Evolutionary conservation across 1,284 basidiomycete genomes (phyloP), one percentile per base, ranked within the genome.

Genomic region (Ceratobasidium sp.): DNA sequence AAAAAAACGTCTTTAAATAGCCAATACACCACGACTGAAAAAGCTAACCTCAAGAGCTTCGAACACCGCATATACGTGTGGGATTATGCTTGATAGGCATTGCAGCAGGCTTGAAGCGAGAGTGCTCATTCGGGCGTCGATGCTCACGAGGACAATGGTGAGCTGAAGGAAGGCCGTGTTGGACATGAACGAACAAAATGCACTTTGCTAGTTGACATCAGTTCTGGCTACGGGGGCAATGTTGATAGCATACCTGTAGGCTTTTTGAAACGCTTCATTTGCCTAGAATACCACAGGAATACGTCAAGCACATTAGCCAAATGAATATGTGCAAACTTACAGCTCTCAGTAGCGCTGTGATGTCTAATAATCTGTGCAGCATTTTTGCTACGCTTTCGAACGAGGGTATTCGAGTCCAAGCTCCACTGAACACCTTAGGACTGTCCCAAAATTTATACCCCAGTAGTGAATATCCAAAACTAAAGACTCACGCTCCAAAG

Each of bases 91-190:
- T 6, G 63, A 57, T 29, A 65, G 9, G 27, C 80, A 80, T 17
- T 85, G 82, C 1, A 81, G 78, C 1, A 91, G 75, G 69, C 89
- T 88, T 44, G 80, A 79, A 19, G 85, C 80, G n/a, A 92, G 79
- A 1, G 81, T 78, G 44, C 83, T 83, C 77, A 91, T 81, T 73
- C 92, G 86, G 1, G 91, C 90, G 47, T 86, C 83, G 56, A 93
- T 86, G 8, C 89, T 89, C 24, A 85, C 83, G 45, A 93, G 83
- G 2, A 87, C 84, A 41, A 94, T 79, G 15, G 90, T 83, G 11
- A 92, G 79, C 76, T 91, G 90, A 3, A 92, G 82, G 79, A 94
- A 94, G 22, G 90, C 89, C 17, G 90, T 91, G 0, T 87, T 87
- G 79, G 91, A 90, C 84, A 93, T 87, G 60, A 88, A 87, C 27